phyloP scores from a whole-genome alignment of 192 early-diverging fungal species.

The Haplosporangium gracile region DNA sequence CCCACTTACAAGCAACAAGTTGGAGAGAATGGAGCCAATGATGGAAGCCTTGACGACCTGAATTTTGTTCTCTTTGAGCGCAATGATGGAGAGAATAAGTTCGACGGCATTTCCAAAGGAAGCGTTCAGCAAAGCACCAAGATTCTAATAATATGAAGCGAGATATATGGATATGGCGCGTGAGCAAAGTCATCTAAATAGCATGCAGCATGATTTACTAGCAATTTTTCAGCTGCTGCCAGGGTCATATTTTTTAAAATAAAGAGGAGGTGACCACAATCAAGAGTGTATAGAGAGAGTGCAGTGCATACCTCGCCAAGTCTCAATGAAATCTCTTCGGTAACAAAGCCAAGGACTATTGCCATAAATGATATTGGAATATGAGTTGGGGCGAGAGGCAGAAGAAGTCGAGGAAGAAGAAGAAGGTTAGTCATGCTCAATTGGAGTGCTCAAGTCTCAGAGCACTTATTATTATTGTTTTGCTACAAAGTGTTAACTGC shows the following conservation, averaged over 20 bases:
- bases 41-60: slow-evolving; percentile 91
- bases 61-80: slow-evolving; percentile 80
- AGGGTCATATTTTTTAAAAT: slow-evolving; percentile 65
- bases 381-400: background rate
- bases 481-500: background rate
- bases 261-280: slow-evolving; percentile 63
- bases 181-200: slow-evolving; percentile 84
- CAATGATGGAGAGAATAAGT: slow-evolving; percentile 86
- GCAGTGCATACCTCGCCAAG: slow-evolving; percentile 66
- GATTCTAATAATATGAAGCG: slow-evolving; percentile 66
- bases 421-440: slow-evolving; percentile 6
- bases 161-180: slow-evolving; percentile 70
- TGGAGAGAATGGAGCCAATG: slow-evolving; percentile 93
- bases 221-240: slow-evolving; percentile 64
- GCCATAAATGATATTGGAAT: background rate
- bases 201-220: slow-evolving; percentile 62
- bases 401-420: background rate
- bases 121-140: slow-evolving; percentile 85
- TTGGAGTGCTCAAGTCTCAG: slow-evolving; percentile 1
- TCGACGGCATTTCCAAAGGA: slow-evolving; percentile 92
- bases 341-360: slow-evolving; percentile 88
- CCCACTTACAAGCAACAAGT: slow-evolving; percentile 77
- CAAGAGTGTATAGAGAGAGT: background rate
- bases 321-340: slow-evolving; percentile 84
- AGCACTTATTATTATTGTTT: slow-evolving; percentile 3